phyloP scores from a whole-genome alignment of 257 asterid species.

The Scutellaria minor region DNA sequence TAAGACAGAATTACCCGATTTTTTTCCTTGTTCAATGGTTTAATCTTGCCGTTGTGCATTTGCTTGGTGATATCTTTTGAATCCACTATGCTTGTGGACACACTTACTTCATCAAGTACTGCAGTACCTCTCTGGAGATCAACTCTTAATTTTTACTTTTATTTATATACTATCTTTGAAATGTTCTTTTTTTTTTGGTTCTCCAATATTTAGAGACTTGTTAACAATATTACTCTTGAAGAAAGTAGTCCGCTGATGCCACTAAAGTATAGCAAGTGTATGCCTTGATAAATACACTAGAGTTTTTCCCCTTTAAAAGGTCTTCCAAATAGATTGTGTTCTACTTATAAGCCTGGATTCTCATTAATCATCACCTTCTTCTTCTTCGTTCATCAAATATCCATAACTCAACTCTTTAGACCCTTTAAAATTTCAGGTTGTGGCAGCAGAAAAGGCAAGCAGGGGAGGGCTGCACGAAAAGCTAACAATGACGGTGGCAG shows the following conservation, averaged over 20 bases:
- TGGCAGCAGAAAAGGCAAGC: conserved; percentile 79
- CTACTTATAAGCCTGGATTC: not conserved
- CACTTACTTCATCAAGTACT: not conserved
- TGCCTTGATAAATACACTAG: no score
- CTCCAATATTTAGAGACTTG: not conserved
- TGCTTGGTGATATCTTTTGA: not conserved
- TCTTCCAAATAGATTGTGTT: not conserved
- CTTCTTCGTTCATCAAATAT: not conserved
- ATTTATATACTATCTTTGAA: not conserved
- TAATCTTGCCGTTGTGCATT: not conserved
- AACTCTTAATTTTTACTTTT: not conserved
- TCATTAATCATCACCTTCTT: not conserved
- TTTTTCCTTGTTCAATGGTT: not conserved
- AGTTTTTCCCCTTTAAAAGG: not conserved
- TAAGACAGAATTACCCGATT: not conserved
- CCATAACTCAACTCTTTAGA: not conserved
- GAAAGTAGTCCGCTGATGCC: conserved; percentile 2
- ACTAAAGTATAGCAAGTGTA: not conserved
- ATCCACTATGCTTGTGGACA: conserved; percentile 14
- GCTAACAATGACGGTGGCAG: conserved; percentile 92
- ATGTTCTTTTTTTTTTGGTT: no score
- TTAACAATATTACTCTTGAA: not conserved
- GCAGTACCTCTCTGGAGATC: not conserved
- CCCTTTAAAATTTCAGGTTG: conserved; percentile 56
- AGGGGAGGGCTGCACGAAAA: conserved; percentile 84